Evolutionary conservation across 2,329 filamentous ascomycete species (phyloP).

Genomic region (Bipolaris sorokiniana): DNA sequence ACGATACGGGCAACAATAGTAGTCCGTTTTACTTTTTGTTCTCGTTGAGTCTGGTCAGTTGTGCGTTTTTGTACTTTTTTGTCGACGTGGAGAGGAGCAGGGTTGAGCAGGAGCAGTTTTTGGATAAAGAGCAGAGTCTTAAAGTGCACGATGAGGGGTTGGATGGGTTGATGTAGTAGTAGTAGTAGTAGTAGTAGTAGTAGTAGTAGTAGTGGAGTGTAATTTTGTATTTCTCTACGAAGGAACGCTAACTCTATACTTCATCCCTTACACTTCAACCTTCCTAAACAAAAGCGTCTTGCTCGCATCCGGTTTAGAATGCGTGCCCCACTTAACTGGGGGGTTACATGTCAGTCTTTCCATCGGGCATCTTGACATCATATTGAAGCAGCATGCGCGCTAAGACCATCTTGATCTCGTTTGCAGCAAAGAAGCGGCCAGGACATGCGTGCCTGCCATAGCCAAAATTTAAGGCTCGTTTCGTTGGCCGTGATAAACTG

Average conservation of each 20-base stretch:
- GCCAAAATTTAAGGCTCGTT: conserved; percentile 32
- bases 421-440: conserved; percentile 42
- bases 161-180: neutral
- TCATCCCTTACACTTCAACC: no score
- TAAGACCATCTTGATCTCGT: conserved; percentile 45
- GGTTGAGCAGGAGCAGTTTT: conserved; percentile 31
- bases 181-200: neutral
- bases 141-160: conserved; percentile 6
- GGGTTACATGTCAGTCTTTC: neutral
- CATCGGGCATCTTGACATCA: conserved; percentile 27
- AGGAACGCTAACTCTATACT: no score
- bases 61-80: conserved; percentile 31
- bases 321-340: no score
- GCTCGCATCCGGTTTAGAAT: no score
- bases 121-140: conserved; percentile 30
- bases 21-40: conserved; percentile 70
- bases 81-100: conserved; percentile 34
- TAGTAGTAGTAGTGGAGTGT: neutral
- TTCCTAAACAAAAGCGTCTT: no score
- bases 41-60: conserved; percentile 32
- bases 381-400: conserved; percentile 35
- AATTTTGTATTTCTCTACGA: no score
- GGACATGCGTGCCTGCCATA: conserved; percentile 43
- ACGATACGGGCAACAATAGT: conserved; percentile 64
- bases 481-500: conserved; percentile 40